Percentiles rank a stretch among this genome's conserved stretches.
phyloP scores from a whole-genome alignment of 2,329 filamentous ascomycete species.

The Neofusicoccum laricinum region DNA sequence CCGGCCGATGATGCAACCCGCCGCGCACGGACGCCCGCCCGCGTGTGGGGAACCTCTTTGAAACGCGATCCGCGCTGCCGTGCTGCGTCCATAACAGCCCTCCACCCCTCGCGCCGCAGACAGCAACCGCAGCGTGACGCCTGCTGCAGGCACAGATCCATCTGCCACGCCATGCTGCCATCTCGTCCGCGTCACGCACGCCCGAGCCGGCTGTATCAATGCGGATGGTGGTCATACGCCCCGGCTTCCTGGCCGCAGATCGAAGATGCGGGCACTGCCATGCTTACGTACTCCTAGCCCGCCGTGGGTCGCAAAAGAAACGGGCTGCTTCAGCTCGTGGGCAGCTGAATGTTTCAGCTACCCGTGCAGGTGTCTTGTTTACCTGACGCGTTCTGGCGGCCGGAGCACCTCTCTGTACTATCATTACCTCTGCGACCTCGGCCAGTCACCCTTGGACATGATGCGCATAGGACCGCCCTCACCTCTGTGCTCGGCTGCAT shows the following conservation, averaged over 20 bases:
- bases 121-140: background rate
- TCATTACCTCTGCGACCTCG: too few relatives aligned
- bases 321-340: too few relatives aligned
- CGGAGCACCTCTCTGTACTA: too few relatives aligned
- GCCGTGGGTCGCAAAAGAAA: too few relatives aligned
- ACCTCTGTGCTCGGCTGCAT: background rate
- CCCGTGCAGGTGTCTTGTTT: too few relatives aligned
- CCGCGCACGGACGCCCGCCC: background rate
- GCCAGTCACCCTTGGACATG: background rate
- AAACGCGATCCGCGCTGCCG: constrained; percentile 9
- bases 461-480: background rate
- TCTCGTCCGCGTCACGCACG: background rate
- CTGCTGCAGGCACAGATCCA: background rate
- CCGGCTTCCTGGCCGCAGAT: background rate
- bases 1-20: constrained; percentile 4
- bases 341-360: too few relatives aligned
- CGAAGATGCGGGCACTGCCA: background rate
- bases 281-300: too few relatives aligned
- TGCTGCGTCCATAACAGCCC: background rate
- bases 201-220: background rate
- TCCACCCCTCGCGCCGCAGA: background rate
- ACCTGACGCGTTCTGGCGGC: too few relatives aligned
- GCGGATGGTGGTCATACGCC: background rate
- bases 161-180: background rate
- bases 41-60: constrained; percentile 7